A percentile compares a stretch with the other conserved stretches of the same genome.
Conservation (phyloP, 768 basidiomycete species). For the Termitomyces sp. region DNA sequence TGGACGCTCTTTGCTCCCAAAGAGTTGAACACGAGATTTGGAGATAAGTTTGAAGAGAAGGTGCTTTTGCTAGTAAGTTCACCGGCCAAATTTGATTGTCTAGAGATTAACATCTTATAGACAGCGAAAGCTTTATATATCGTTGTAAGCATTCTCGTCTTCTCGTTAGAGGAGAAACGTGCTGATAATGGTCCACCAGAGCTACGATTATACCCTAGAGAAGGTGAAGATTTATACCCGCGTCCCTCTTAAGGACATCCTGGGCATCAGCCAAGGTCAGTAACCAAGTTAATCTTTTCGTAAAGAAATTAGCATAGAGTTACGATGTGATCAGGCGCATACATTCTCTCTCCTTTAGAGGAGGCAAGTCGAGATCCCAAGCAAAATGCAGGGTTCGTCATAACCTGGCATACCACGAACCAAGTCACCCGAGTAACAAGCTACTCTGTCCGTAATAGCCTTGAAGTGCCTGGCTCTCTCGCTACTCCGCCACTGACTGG, state of each 20-base stretch:
- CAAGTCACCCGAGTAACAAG: conserved; percentile 76
- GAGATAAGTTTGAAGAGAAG: conserved; percentile 92
- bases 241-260: conserved; percentile 80
- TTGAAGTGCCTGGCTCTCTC: conserved; percentile 26
- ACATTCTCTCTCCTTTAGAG: conserved; percentile 91
- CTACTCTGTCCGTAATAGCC: conserved; percentile 78
- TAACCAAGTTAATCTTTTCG: background rate
- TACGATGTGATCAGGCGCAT: conserved; percentile 64
- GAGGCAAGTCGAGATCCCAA: conserved; percentile 83
- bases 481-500: conserved; percentile 13
- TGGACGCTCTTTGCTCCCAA: conserved; percentile 93
- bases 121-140: conserved; percentile 65
- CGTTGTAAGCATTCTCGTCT: conserved; percentile 48
- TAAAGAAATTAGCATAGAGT: background rate
- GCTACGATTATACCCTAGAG: conserved; percentile 89
- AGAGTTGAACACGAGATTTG: conserved; percentile 62
- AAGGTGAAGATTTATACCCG: conserved; percentile 90
- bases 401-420: conserved; percentile 72
- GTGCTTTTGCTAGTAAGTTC: conserved; percentile 76
- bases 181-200: conserved; percentile 40
- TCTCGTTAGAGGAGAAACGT: background rate
- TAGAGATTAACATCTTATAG: conserved; percentile 13
- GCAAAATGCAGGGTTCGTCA: conserved; percentile 85
- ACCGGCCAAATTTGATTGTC: background rate
- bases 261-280: conserved; percentile 72